Base-by-base conservation (phyloP, 257 asterid genomes). In the Handroanthus guayacan region DNA sequence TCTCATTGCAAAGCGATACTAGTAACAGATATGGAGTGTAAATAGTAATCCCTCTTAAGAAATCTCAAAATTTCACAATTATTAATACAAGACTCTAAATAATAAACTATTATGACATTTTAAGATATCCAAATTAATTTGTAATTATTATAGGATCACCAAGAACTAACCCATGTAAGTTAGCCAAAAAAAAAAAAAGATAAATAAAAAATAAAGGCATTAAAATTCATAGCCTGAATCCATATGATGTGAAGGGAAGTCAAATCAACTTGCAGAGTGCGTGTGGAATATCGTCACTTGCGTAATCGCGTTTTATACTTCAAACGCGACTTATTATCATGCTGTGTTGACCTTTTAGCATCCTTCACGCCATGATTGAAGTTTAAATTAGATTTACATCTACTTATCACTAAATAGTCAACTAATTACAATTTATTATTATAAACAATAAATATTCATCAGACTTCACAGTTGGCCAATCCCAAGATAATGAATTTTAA, bases 301-400 rank as follows among this genome's bases (percentile, higher is more conserved):
- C 1, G 31, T 25, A 25, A 25, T 8, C 5, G 6, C 38, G 6
- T n/a, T n/a, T 47, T 1, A 31, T 12, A 31, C 31, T 31, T 34
- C 4, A 5, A 5, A 55, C 25, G 57, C 57, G 20, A 51, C 8
- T 52, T 5, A 55, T 62, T 45, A 16, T 36, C 18, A 43, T 34
- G 36, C 16, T 10, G 50, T 37, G 18, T 77, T 60, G 71, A 58
- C 75, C 55, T 5, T n/a, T 64, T 9, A 8, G 54, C 69, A 31
- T 66, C 60, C 14, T 56, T 79, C 75, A 57, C 62, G 78, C 64
- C 78, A 72, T 72, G 82, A 72, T 78, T 72, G 62, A 78, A 64
- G 31, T 58, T 69, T 65, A 67, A 63, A n/a, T 31, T 61, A 75
- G 74, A 66, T 57, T 67, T 20, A 39, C 55, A 76, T 76, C 75